Percentiles rank a stretch among this genome's conserved stretches.
These are phyloP conservation scores for Rutstroemia sp. DNA, from an alignment of 2,329 filamentous ascomycete genomes.

Conservation along the genomic window DNA sequence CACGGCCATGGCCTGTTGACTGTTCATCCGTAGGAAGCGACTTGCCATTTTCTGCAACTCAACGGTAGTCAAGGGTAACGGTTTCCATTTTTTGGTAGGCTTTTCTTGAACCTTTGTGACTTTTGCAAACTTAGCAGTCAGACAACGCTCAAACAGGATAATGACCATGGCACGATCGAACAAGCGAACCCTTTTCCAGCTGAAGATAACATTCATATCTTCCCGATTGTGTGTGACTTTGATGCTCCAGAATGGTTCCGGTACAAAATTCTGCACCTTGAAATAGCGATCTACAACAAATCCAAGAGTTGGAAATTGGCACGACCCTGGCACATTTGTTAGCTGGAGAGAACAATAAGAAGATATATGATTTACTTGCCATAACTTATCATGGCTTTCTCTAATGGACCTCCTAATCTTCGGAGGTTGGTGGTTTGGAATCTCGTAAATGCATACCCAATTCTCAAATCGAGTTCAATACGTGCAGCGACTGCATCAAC, in stretches of 20 bases:
- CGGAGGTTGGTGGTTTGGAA: constrained; percentile 77
- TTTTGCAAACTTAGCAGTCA: constrained; percentile 66
- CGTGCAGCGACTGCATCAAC: constrained; percentile 81
- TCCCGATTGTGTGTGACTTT: constrained; percentile 74
- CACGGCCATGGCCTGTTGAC: constrained; percentile 80
- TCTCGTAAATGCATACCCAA: constrained; percentile 87
- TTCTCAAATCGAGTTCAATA: constrained; percentile 87
- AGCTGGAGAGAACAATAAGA: neutral
- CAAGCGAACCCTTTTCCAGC: constrained; percentile 72
- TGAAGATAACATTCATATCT: constrained; percentile 72
- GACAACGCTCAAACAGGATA: constrained; percentile 79
- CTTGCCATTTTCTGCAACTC: constrained; percentile 96
- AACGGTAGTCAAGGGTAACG: constrained; percentile 87
- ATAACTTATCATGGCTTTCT: constrained; percentile 60
- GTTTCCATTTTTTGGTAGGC: constrained; percentile 89
- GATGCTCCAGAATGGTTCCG: constrained; percentile 90
- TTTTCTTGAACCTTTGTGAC: constrained; percentile 85
- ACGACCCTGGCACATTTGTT: constrained; percentile 52
- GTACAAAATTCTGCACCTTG: constrained; percentile 85
- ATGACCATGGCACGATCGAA: constrained; percentile 81
- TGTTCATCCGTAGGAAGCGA: constrained; percentile 80
- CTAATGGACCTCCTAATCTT: constrained; percentile 57
- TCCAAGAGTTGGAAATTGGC: constrained; percentile 92
- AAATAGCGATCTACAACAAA: constrained; percentile 97
- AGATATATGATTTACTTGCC: constrained; percentile 41